Evolutionary conservation across 1,284 basidiomycete genomes (phyloP), one percentile per base, ranked within the genome.

Genomic region (Prillingera fragicola): DNA sequence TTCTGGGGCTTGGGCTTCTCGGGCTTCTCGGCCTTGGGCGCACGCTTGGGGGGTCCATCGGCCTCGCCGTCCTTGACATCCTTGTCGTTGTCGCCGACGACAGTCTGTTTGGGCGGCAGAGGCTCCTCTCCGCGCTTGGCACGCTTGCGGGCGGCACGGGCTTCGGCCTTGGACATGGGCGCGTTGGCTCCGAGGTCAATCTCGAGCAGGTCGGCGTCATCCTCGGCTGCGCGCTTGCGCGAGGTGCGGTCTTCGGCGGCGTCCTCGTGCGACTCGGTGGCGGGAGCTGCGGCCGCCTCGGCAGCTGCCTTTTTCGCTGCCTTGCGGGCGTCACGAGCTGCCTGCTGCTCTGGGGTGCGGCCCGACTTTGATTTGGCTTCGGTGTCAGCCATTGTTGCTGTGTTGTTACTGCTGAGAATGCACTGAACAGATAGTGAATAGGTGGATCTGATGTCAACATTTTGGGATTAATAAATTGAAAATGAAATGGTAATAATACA

Each of bases 21-120:
- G 69, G 15, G 71, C 70, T 46, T 82, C n/a, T 8, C 7, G 81
- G 6, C 83, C 81, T 6, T 81, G 83, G n/a, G 82, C 81, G 13
- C 76, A 84, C 19, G 15, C 28, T 34, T 45, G 4, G 33, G 32
- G 24, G 49, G 42, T 28, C 28, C 34, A 24, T 33, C 47, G 14
- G 19, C 41, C 9, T 33, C 26, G 27, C 31, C 52, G 31, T 39
- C 33, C 8, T 29, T 45, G 43, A 17, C 44, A 15, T 34, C 45
- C 31, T 56, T 44, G 22, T 31, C 22, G 37, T 48, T 56, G 37
- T 45, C 50, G 12, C 51, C 45, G n/a, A 45, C 46, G 32, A 53
- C 48, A 25, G 41, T 46, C 38, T 52, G 36, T 22, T 48, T 48
- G 8, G 55, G 49, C 19, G 33, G 38, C 24, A 36, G 47, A 26